Evolutionary conservation across 108 stramenopile genomes (phyloP), one percentile per base, ranked within the genome.

Genomic region (Fragilariopsis cylindrus): DNA sequence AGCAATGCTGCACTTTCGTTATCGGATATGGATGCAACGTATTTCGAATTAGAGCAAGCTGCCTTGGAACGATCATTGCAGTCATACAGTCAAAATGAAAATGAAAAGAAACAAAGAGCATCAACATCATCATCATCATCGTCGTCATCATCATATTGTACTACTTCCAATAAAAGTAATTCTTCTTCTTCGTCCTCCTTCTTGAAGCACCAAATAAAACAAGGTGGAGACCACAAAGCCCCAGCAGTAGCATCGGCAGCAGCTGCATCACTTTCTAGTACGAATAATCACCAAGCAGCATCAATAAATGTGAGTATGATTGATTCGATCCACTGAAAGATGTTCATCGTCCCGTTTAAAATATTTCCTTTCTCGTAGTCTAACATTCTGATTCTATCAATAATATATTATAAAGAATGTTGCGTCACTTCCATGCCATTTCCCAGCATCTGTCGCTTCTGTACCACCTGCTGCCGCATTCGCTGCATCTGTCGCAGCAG

Each of bases 21-120:
- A 43, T 88, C 87, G 3, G 93, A 92, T 58, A 75, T 89, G 69
- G 93, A 92, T 42, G 88, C 88, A 7, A 88, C 88, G 3, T 87
- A 94, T 60, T 90, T 92, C 72, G 91, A 94, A 56, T 57, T 94
- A 69, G 93, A 94, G 68, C 93, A 94, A 63, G 88, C 89, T 8
- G 84, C 90, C 39, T 70, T 93, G 65, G 79, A 85, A 67, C 80
- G 78, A 19, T 93, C 92, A 1, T 69, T 93, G 48, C 76, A 88
- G 57, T 82, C 86, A 4, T 88, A 80, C 69, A 15, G 52, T 39
- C 76, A 79, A 60, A 75, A 77, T 60, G 89, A 92, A 48, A 77
- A 85, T 71, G 88, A 84, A 8, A 77, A 80, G 19, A 89, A 90
- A 73, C 86, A 73, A 58, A 60, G 81, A 45, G 82, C 84, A 7